Conservation (phyloP, 768 basidiomycete species). For the Cyclocybe aegerita region DNA sequence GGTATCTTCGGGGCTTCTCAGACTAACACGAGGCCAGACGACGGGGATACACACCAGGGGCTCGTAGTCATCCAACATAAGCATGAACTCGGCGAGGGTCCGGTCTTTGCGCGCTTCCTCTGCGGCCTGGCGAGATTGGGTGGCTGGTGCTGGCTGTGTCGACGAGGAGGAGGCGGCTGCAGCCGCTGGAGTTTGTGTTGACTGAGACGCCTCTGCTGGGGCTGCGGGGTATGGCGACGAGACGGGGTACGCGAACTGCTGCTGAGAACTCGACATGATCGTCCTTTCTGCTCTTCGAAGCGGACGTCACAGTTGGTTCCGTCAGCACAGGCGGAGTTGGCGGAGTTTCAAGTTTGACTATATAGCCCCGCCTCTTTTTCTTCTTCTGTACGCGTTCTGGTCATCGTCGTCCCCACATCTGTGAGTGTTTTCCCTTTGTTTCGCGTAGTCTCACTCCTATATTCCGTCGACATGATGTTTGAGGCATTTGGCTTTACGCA, state of each 20-base stretch:
- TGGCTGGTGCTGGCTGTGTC: slow-evolving; percentile 25
- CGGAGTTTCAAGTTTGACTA: slow-evolving; percentile 28
- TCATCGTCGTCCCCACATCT: slow-evolving; percentile 2
- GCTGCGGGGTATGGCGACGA: slow-evolving; percentile 24
- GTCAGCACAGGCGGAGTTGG: slow-evolving; percentile 22
- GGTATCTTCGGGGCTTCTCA: slow-evolving; percentile 64
- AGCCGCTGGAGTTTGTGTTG: slow-evolving; percentile 7
- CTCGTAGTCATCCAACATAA: slow-evolving; percentile 96
- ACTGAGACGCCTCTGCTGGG: slow-evolving; percentile 11
- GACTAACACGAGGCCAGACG: background rate
- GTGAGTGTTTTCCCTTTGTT: slow-evolving; percentile 25
- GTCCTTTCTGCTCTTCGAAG: slow-evolving; percentile 13
- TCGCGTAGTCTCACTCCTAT: slow-evolving; percentile 8
- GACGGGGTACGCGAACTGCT: slow-evolving; percentile 30
- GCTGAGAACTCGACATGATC: slow-evolving; percentile 32
- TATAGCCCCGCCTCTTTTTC: slow-evolving; percentile 12
- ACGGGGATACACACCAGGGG: slow-evolving; percentile 64
- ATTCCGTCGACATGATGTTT: slow-evolving; percentile 62
- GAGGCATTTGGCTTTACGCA: slow-evolving; percentile 94
- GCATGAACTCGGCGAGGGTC: slow-evolving; percentile 88
- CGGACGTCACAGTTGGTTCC: background rate
- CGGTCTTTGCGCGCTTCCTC: slow-evolving; percentile 87
- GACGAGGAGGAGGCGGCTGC: slow-evolving; percentile 28
- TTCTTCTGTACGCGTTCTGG: background rate
- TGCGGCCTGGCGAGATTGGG: slow-evolving; percentile 63